Evolutionary conservation across 306 rosid genomes (phyloP), one percentile per base, ranked within the genome.

Genomic region (Lupinus albus): DNA sequence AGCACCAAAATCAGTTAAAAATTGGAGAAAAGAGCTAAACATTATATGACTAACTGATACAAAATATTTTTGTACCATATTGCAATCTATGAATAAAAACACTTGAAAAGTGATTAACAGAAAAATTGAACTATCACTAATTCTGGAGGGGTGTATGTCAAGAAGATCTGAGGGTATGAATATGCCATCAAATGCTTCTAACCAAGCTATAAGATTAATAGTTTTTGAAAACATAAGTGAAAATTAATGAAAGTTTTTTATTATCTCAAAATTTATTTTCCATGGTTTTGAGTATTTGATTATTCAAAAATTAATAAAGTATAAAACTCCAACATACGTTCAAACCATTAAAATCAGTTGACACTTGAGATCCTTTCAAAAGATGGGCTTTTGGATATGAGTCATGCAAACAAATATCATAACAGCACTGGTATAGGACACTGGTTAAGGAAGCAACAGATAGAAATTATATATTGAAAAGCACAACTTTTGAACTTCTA

Each of bases 241-340:
- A 70, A 59, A 38, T 50, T 44, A 6, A 47, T 57, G 14, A 33
- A 11, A 1, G 11, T 30, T 48, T 36, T 65, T 36, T 47, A 44
- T 11, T 1, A 35, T 58, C 21, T 61, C 50, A 59, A 9, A 51
- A 12, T 52, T 58, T 50, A 36, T 59, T 70, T 64, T 33, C 32
- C 44, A 47, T 41, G 38, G 56, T 18, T 68, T 73, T 53, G 54
- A 56, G 49, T 18, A 68, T 73, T 73, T 53, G 61, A 56, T 18
- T 8, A 48, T 32, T 68, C 59, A 56, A 62, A 51, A 50, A 56
- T 53, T 47, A 64, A 65, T 36, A 32, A 28, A 62, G 63, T 52
- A 1, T 71, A 50, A 71, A 48, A 61, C 73, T 71, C 41, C 54
- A 71, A 67, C 13, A 53, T 17, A 72, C 16, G 7, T 28, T 67